Conservation (phyloP, 208 protist species). For the Polymyxa betae region DNA sequence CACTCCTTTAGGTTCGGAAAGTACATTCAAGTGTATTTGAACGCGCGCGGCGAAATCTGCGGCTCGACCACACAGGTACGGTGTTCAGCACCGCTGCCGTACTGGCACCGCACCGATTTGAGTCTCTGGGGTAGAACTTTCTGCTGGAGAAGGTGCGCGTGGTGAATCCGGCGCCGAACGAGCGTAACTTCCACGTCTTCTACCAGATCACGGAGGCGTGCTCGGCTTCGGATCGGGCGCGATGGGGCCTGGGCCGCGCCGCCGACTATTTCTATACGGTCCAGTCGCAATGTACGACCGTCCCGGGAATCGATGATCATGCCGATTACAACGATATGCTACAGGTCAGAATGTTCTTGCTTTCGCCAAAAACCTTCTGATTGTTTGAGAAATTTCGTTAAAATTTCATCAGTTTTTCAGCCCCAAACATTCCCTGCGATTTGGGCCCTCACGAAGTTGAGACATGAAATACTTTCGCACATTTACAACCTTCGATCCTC, state of each 20-base stretch:
- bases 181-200: slow-evolving; percentile 69
- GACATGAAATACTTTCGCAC: too few relatives aligned
- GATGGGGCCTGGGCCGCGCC: slow-evolving; percentile 5
- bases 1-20: slow-evolving; percentile 78
- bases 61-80: slow-evolving; percentile 57
- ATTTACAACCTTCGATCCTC: too few relatives aligned
- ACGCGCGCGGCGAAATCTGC: slow-evolving; percentile 51
- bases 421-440: too few relatives aligned
- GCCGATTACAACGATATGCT: slow-evolving; percentile 61
- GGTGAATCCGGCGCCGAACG: slow-evolving; percentile 47
- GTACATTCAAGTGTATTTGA: slow-evolving; percentile 80
- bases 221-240: neutral
- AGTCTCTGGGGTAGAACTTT: too few relatives aligned
- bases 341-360: slow-evolving; percentile 32
- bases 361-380: too few relatives aligned
- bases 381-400: neutral
- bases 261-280: slow-evolving; percentile 44
- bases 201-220: slow-evolving; percentile 61
- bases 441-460: too few relatives aligned
- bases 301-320: slow-evolving; percentile 61
- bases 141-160: slow-evolving; percentile 66
- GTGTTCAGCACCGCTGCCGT: too few relatives aligned
- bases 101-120: too few relatives aligned
- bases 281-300: slow-evolving; percentile 51
- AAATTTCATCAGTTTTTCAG: neutral